A percentile compares a stretch with the other conserved stretches of the same genome.
Evolutionary conservation across 2,329 filamentous ascomycete species (phyloP).

Genomic region (Alternaria incomplexa): DNA sequence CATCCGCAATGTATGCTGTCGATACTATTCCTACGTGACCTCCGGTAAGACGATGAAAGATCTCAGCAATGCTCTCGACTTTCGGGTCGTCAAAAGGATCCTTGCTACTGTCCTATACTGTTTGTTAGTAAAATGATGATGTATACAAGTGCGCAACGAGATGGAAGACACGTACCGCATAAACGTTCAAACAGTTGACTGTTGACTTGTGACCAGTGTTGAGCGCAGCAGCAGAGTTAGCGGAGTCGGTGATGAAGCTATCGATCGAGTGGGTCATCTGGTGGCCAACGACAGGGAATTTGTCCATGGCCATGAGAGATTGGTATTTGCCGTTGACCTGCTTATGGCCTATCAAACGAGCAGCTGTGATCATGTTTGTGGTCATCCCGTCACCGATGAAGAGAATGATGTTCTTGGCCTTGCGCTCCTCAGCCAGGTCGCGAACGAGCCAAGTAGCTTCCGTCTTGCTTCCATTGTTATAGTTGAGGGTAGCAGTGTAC

Average conservation of each 20-base stretch:
- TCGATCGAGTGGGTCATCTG: constrained; percentile 90
- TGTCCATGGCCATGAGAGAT: constrained; percentile 75
- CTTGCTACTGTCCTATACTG: constrained; percentile 67
- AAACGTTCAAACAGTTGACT: constrained; percentile 82
- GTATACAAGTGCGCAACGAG: background rate
- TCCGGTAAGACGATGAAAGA: constrained; percentile 73
- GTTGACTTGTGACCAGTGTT: constrained; percentile 85
- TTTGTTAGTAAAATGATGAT: background rate
- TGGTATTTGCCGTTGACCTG: constrained; percentile 85
- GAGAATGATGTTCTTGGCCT: constrained; percentile 83
- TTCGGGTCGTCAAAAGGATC: constrained; percentile 82
- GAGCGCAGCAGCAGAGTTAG: constrained; percentile 81
- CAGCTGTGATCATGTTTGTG: constrained; percentile 81
- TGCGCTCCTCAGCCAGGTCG: constrained; percentile 70
- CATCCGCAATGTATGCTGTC: constrained; percentile 82
- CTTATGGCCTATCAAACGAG: constrained; percentile 80
- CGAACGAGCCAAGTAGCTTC: constrained; percentile 79
- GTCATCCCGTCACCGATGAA: constrained; percentile 78
- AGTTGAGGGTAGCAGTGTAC: constrained; percentile 76
- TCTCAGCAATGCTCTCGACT: constrained; percentile 81
- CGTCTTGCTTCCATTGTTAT: constrained; percentile 75
- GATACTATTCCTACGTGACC: constrained; percentile 69
- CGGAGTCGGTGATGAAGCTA: constrained; percentile 84
- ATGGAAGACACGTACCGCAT: constrained; percentile 52
- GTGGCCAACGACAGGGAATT: constrained; percentile 84